Percentiles rank a stretch among this genome's conserved stretches.
Conservation (phyloP, 495 filamentous ascomycete genomes). For the Chaetomium cochliodes region DNA sequence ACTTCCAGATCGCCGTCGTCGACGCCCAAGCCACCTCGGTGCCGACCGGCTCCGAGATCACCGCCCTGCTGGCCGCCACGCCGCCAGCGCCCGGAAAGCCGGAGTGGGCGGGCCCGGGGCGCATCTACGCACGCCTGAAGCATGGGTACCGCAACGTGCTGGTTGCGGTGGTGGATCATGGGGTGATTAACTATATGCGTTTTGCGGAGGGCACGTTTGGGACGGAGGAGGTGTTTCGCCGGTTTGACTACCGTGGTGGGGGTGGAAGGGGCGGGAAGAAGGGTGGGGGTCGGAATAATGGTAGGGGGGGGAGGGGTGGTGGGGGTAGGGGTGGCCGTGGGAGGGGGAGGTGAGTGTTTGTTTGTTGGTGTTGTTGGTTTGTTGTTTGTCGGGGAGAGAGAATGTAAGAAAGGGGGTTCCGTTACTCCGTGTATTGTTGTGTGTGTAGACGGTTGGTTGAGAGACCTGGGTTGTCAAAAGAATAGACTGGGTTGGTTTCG, state of each 20-base stretch:
- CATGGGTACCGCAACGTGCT: slow-evolving; percentile 82
- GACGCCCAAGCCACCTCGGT: slow-evolving; percentile 68
- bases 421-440: too few relatives aligned
- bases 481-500: neutral
- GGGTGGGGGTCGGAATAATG: slow-evolving; percentile 40
- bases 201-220: slow-evolving; percentile 78
- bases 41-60: slow-evolving; percentile 69
- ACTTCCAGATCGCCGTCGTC: slow-evolving; percentile 79
- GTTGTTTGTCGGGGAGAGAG: slow-evolving; percentile 11
- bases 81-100: slow-evolving; percentile 61
- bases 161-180: slow-evolving; percentile 84
- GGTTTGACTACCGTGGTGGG: slow-evolving; percentile 35
- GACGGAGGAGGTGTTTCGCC: slow-evolving; percentile 66
- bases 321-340: slow-evolving; percentile 41
- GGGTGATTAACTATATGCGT: slow-evolving; percentile 82
- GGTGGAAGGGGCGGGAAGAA: slow-evolving; percentile 40
- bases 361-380: slow-evolving; percentile 7
- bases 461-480: neutral
- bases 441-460: neutral
- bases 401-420: neutral
- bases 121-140: slow-evolving; percentile 66
- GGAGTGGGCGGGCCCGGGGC: slow-evolving; percentile 48
- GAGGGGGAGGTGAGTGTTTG: slow-evolving; percentile 30
- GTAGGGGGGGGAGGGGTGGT: slow-evolving; percentile 43
- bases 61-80: slow-evolving; percentile 63